Evolutionary conservation across 2,329 filamentous ascomycete genomes (phyloP), one percentile per base, ranked within the genome.

Genomic region (Erysiphe pulchra): DNA sequence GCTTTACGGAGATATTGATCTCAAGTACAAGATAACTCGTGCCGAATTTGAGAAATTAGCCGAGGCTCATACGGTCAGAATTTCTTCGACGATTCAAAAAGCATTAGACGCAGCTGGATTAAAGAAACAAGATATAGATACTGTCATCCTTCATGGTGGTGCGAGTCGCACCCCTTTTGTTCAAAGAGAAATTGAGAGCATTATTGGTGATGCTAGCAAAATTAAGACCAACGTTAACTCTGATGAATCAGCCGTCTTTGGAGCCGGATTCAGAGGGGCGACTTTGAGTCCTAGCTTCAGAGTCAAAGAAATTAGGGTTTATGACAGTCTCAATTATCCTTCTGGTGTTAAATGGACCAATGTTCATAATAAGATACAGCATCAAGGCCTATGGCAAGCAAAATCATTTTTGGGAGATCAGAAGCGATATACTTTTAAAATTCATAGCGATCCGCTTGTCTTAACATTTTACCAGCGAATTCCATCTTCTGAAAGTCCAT

Each of bases 181-280:
- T 11, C 87, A 95, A 61, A 87, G 78, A 62, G 71, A 80, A 55
- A 73, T 98, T 14, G 85, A 94, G 63, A 73, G 75, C 50, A 62
- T 81, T 39, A 71, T 77, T 44, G 80, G 82, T 34, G 72, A 70
- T 16, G 62, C 75, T 8, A 75, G 80, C 45, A 94, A 92, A 66
- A 69, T 98, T 48, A 79, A 85, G 51, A 80, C 78, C 57, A 98
- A 92, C 55, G 90, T 98, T 58, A 98, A 98, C 64, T 81, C 87
- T 11, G 90, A 98, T 56, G 90, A 98, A 63, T 80, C 90, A 20
- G 90, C 90, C 44, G 90, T 92, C 10, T 92, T 95, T 60, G 90
- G 90, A 54, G 87, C 90, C 46, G 86, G 80, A 28, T 95, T 98
- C 69, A 83, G 86, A 58, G 90, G 83, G 44, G 90, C 90, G 45